phyloP scores from a whole-genome alignment of 768 basidiomycete species.

The Amanita fuliginea region DNA sequence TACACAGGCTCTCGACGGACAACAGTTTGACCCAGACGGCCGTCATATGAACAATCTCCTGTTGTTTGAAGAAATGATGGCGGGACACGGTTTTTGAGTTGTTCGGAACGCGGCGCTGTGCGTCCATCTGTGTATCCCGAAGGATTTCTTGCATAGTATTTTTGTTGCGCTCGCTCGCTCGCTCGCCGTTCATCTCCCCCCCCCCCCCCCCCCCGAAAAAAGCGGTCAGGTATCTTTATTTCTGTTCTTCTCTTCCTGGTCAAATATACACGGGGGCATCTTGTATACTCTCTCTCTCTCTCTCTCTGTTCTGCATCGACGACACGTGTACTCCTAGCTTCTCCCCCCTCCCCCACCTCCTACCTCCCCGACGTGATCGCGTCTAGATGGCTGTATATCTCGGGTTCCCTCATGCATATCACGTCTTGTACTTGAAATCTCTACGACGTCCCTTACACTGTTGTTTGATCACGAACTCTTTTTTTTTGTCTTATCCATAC shows the following conservation, averaged over 20 bases:
- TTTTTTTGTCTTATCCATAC: slow-evolving; percentile 7
- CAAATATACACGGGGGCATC: neutral
- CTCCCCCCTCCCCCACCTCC: too few relatives aligned
- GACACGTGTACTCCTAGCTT: slow-evolving; percentile 5
- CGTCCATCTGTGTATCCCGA: too few relatives aligned
- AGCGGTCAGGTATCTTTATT: slow-evolving; percentile 3
- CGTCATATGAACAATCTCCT: slow-evolving; percentile 12
- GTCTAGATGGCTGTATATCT: slow-evolving; percentile 27
- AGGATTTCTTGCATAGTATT: too few relatives aligned
- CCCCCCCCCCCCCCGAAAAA: neutral
- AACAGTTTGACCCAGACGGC: slow-evolving; percentile 13
- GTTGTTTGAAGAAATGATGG: slow-evolving; percentile 34
- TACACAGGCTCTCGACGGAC: slow-evolving; percentile 18
- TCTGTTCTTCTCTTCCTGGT: slow-evolving; percentile 5
- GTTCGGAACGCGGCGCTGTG: slow-evolving; percentile 4
- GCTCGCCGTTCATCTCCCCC: neutral
- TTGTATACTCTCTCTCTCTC: neutral
- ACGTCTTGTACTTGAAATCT: slow-evolving; percentile 11
- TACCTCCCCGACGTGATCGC: slow-evolving; percentile 15
- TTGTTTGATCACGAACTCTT: slow-evolving; percentile 11
- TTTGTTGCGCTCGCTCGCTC: too few relatives aligned
- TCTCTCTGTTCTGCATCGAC: slow-evolving; percentile 1
- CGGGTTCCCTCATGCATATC: slow-evolving; percentile 11
- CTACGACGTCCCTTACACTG: slow-evolving; percentile 2
- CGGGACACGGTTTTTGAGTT: slow-evolving; percentile 20